Conservation (phyloP, 352 stramenopile species). For the Phytopythium kandeliae region DNA sequence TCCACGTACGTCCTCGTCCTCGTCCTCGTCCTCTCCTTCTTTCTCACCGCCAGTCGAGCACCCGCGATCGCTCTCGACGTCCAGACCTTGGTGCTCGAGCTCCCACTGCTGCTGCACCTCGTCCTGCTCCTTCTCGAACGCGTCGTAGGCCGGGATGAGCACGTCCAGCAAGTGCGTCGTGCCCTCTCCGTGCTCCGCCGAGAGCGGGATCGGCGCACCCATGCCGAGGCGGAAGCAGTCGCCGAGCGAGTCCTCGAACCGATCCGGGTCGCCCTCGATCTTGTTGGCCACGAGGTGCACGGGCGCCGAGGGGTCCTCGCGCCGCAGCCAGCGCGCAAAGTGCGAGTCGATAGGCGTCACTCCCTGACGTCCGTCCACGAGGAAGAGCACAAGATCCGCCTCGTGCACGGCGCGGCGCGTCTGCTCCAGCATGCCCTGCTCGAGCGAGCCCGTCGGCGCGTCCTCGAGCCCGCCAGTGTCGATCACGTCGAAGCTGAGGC, state of each 20-base stretch:
- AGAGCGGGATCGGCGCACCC: slow-evolving; percentile 60
- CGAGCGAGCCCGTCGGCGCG: slow-evolving; percentile 48
- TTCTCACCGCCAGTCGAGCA: not conserved
- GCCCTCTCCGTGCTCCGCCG: slow-evolving; percentile 73
- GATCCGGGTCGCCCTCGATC: slow-evolving; percentile 57
- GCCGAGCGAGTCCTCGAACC: slow-evolving; percentile 65
- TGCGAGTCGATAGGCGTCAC: slow-evolving; percentile 77
- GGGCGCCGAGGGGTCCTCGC: slow-evolving; percentile 46
- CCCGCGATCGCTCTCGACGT: slow-evolving; percentile 8
- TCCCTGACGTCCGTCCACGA: slow-evolving; percentile 72
- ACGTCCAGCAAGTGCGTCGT: slow-evolving; percentile 62
- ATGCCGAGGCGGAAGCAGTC: slow-evolving; percentile 76
- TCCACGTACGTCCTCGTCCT: slow-evolving; percentile 62
- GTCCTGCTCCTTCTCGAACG: slow-evolving; percentile 49
- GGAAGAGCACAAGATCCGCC: slow-evolving; percentile 73
- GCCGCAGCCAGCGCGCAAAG: slow-evolving; percentile 69
- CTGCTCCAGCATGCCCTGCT: slow-evolving; percentile 78
- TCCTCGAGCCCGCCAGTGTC: slow-evolving; percentile 80
- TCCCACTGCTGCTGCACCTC: slow-evolving; percentile 20
- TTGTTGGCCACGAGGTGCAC: slow-evolving; percentile 81
- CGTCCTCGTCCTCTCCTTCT: slow-evolving; percentile 17
- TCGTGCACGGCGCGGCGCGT: slow-evolving; percentile 70
- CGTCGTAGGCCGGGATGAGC: slow-evolving; percentile 67
- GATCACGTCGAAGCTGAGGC: slow-evolving; percentile 77
- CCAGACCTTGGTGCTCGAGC: slow-evolving; percentile 10